Conservation (phyloP, 2,329 filamentous ascomycete genomes). For the Aspergillus niger region DNA sequence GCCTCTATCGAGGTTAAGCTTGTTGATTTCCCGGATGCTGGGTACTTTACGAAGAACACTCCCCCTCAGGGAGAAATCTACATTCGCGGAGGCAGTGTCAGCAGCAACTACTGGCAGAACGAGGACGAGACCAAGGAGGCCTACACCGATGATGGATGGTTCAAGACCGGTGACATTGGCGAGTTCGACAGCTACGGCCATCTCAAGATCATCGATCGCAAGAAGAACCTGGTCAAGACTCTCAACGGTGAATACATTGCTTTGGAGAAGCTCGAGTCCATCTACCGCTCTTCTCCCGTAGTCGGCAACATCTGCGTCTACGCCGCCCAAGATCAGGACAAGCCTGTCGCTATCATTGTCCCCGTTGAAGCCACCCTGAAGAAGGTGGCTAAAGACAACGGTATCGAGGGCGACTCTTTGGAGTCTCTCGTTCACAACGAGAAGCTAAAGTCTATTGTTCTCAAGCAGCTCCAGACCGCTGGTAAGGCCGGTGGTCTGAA, state of each 20-base stretch:
- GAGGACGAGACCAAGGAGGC: conserved; percentile 79
- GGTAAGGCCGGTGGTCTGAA: conserved; percentile 40
- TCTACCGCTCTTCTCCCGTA: conserved; percentile 78
- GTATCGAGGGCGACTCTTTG: conserved; percentile 64
- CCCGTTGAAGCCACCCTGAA: conserved; percentile 59
- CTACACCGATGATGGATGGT: conserved; percentile 86
- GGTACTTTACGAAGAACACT: conserved; percentile 72
- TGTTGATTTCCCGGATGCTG: conserved; percentile 85
- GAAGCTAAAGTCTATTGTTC: conserved; percentile 43
- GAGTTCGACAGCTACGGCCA: conserved; percentile 81
- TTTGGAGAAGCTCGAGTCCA: conserved; percentile 89
- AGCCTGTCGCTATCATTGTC: conserved; percentile 80
- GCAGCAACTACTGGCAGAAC: conserved; percentile 79
- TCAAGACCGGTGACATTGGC: conserved; percentile 94
- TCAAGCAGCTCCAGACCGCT: conserved; percentile 44
- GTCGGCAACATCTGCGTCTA: conserved; percentile 88
- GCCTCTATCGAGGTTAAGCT: conserved; percentile 84
- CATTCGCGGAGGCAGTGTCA: conserved; percentile 76
- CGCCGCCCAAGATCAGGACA: conserved; percentile 71
- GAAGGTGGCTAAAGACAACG: conserved; percentile 57
- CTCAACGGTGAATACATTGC: conserved; percentile 95
- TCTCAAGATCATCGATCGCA: conserved; percentile 85
- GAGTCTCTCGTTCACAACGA: conserved; percentile 65
- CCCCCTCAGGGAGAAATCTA: conserved; percentile 91
- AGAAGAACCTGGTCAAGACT: conserved; percentile 98